Base-by-base conservation (phyloP, 2,329 filamentous ascomycete species). In the Talaromyces sp. region DNA sequence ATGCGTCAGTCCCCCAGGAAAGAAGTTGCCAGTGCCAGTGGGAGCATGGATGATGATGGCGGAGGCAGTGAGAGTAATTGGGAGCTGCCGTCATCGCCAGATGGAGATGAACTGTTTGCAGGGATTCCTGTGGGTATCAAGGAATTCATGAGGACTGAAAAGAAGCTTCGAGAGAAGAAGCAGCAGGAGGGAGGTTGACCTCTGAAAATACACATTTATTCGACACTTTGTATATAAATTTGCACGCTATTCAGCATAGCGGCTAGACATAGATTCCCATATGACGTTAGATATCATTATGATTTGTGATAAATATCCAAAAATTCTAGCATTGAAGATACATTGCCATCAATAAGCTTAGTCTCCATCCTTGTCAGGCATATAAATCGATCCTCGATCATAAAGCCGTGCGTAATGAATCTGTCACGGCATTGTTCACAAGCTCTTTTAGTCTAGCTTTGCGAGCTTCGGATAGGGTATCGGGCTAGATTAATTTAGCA, bases 91-190 rank as follows among this genome's bases (percentile, higher is more conserved):
- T 73, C 67, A 23, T 66, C 70, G 69, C 51, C 79, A 76, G 69
- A 78, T 1, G 75, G 77, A 2, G 82, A 87, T 63, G 87, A 91
- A 56, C 72, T 96, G 40, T 96, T 96, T 70, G 85, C 86, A 56
- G 86, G 86, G 67, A 87, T 99, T 58, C 94, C 95, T 0, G 90
- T 98, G 9, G 95, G 94, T 0, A 97, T 99, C 66, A 83, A 91
- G 64, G 94, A 96, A 75, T 99, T 99, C 71, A 98, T 99, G 94
- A 92, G 89, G 80, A 92, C 89, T 63, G 95, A 99, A 80, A 98
- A 98, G 83, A 89, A 82, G 74, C 76, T 99, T 64, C 94, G 91
- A 76, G 83, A 90, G 75, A 89, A 86, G 75, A 90, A 93, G 72
- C 75, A 78, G 69, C 81, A 57, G 85, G 87, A 7, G n/a, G 27